Conservation (phyloP, 257 asterid species). For the Petrea volubilis region DNA sequence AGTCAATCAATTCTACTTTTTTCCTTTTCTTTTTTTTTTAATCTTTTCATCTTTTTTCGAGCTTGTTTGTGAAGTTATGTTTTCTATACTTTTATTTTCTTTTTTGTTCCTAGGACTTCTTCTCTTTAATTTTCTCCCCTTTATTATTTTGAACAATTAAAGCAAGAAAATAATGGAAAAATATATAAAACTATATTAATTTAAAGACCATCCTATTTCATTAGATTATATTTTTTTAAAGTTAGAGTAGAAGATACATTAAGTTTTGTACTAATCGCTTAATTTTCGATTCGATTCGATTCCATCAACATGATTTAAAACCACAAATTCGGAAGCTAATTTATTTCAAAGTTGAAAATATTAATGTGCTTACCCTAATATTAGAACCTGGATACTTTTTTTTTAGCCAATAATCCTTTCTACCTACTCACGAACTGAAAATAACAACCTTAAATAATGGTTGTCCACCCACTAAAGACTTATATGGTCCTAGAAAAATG, state of each 20-base stretch:
- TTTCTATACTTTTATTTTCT: not conserved
- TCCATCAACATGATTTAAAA: not conserved
- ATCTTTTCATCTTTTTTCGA: conserved; percentile 21
- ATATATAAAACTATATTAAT: not conserved
- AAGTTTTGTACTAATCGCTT: not conserved
- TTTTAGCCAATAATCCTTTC: not conserved
- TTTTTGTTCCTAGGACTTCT: not conserved
- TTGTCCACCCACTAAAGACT: conserved; percentile 24
- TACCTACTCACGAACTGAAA: conserved; percentile 24
- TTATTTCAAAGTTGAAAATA: not conserved
- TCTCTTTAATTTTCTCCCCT: not conserved
- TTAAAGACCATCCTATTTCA: not conserved
- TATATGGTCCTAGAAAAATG: conserved; percentile 11
- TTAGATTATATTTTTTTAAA: not conserved
- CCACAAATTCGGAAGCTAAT: not conserved
- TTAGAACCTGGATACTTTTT: not conserved
- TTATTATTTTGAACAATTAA: not conserved
- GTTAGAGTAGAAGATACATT: not conserved
- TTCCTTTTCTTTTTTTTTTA: conserved; percentile 16
- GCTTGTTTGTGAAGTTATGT: conserved; percentile 30
- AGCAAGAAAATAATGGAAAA: too few relatives aligned
- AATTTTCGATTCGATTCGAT: not conserved
- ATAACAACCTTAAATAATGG: conserved; percentile 23
- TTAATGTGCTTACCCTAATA: not conserved
- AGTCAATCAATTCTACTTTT: conserved; percentile 38